Evolutionary conservation across 148 eudicot species (phyloP).

Genomic region (Rhododendron griersonianum): DNA sequence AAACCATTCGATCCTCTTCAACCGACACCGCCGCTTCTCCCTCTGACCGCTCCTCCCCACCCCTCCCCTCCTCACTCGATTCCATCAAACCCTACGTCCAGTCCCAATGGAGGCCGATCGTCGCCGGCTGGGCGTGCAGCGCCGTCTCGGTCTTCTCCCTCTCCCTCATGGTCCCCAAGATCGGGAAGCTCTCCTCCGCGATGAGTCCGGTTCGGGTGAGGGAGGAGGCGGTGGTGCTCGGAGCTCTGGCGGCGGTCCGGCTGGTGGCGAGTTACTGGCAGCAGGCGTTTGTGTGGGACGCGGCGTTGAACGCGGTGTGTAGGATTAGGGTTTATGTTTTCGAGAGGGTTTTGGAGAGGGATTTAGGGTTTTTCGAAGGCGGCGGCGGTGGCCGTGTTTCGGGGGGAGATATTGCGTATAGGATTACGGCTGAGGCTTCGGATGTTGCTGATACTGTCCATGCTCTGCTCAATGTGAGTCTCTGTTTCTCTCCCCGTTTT

Average conservation of each 20-base stretch:
- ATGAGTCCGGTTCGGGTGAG: conserved; percentile 23
- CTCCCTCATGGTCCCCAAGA: conserved; percentile 59
- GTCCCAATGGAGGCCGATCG: conserved; percentile 57
- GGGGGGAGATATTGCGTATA: conserved; percentile 70
- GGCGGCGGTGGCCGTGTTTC: conserved; percentile 32
- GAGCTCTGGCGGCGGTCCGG: conserved; percentile 38
- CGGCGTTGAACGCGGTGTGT: conserved; percentile 53
- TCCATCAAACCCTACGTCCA: conserved; percentile 58
- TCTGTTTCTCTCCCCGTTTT: neutral
- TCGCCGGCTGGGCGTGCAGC: conserved; percentile 68
- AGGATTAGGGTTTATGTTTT: conserved; percentile 62
- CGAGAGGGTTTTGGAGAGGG: conserved; percentile 68
- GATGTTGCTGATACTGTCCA: conserved; percentile 80
- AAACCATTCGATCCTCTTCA: conserved; percentile 14
- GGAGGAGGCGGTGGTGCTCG: conserved; percentile 44
- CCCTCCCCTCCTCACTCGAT: conserved; percentile 20
- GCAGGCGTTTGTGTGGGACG: conserved; percentile 80
- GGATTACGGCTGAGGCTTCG: conserved; percentile 77
- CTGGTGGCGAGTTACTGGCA: conserved; percentile 58
- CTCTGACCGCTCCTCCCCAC: conserved; percentile 20
- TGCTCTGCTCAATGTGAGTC: conserved; percentile 68
- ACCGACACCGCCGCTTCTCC: neutral
- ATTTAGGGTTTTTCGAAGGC: conserved; percentile 78
- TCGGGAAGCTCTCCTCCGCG: conserved; percentile 39
- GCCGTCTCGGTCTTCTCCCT: conserved; percentile 66